Percentiles rank a stretch among this genome's conserved stretches.
Conservation (phyloP, 2,329 filamentous ascomycete species). For the Gyromitra esculenta region DNA sequence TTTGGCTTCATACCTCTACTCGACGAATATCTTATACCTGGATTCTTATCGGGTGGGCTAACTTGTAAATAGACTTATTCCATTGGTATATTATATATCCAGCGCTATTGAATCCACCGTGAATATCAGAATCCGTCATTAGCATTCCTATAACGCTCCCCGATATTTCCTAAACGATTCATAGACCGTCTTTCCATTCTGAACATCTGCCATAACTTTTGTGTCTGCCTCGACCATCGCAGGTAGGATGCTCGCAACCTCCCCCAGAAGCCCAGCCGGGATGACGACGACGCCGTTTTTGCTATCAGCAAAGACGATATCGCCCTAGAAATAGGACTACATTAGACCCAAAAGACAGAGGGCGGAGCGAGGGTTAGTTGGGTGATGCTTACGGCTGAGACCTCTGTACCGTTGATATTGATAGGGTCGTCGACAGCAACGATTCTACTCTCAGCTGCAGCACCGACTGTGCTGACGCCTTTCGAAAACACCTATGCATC, state of each 20-base stretch:
- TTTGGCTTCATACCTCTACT: no score
- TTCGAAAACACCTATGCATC: slow-evolving; percentile 66
- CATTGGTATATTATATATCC: background rate
- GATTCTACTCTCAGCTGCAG: slow-evolving; percentile 68
- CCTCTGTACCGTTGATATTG: slow-evolving; percentile 60
- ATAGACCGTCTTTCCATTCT: slow-evolving; percentile 69
- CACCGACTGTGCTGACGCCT: slow-evolving; percentile 69
- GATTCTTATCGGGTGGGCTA: no score
- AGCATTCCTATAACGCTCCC: slow-evolving; percentile 56
- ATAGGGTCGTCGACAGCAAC: slow-evolving; percentile 65
- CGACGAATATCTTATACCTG: no score
- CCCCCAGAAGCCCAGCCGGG: slow-evolving; percentile 69
- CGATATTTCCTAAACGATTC: slow-evolving; percentile 73
- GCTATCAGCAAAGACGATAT: slow-evolving; percentile 75
- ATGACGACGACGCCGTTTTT: slow-evolving; percentile 76
- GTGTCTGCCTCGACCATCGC: slow-evolving; percentile 66
- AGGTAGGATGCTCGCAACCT: slow-evolving; percentile 71
- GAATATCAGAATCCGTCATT: background rate
- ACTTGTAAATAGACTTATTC: background rate
- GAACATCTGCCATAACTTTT: slow-evolving; percentile 72
- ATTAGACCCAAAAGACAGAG: background rate
- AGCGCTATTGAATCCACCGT: background rate
- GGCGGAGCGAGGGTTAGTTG: background rate
- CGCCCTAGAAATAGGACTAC: slow-evolving; percentile 63
- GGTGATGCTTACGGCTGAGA: slow-evolving; percentile 34